Evolutionary conservation across 331 rosid genomes (phyloP).

Genomic region (Arachis monticola): DNA sequence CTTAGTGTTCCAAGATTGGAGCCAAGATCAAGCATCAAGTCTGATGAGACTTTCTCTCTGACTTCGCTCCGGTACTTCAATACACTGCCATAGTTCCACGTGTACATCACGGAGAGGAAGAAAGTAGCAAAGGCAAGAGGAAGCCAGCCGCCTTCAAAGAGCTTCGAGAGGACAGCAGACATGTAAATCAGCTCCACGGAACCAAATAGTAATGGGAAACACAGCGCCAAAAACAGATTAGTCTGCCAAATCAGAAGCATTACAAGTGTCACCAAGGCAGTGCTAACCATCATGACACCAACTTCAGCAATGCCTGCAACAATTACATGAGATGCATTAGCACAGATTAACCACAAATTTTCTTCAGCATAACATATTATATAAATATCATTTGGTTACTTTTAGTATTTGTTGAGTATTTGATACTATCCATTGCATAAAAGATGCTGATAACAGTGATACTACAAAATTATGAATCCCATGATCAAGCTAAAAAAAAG

Average conservation of each 20-base stretch:
- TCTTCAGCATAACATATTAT: not conserved
- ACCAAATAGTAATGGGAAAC: slow-evolving; percentile 81
- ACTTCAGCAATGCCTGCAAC: slow-evolving; percentile 97
- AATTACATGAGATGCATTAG: slow-evolving; percentile 41
- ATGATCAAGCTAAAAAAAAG: not conserved
- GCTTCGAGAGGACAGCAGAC: slow-evolving; percentile 80
- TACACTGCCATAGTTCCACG: slow-evolving; percentile 97
- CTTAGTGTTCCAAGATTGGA: slow-evolving; percentile 90
- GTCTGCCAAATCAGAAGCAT: slow-evolving; percentile 98
- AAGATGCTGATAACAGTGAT: not conserved
- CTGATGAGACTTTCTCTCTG: slow-evolving; percentile 81
- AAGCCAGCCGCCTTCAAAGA: slow-evolving; percentile 89
- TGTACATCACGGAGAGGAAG: slow-evolving; percentile 94
- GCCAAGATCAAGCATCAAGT: slow-evolving; percentile 83
- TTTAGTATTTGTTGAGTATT: slow-evolving; percentile 2
- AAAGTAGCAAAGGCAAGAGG: slow-evolving; percentile 84
- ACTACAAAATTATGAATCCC: slow-evolving; percentile 6
- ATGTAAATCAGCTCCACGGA: slow-evolving; percentile 80
- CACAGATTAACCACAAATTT: slow-evolving; percentile 21
- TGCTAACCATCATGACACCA: slow-evolving; percentile 97
- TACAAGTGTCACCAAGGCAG: slow-evolving; percentile 85
- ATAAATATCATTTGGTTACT: slow-evolving; percentile 15
- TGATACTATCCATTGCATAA: not conserved
- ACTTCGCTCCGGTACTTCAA: slow-evolving; percentile 87
- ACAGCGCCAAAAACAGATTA: slow-evolving; percentile 74